Conservation (phyloP, 2,329 filamentous ascomycete genomes). For the Hysterium pulicare region DNA sequence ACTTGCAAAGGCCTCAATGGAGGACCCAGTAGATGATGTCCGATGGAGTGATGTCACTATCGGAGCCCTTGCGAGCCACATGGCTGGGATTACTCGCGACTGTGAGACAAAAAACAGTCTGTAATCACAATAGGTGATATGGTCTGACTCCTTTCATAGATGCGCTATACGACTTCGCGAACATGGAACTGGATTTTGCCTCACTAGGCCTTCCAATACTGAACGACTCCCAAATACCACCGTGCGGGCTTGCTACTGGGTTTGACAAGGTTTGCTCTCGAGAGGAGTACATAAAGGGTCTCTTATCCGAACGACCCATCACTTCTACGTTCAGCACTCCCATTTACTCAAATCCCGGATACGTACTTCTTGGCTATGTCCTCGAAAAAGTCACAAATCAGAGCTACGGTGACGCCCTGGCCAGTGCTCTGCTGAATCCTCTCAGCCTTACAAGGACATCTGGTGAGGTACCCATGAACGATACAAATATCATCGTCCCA, state of each 20-base stretch:
- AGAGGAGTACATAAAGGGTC: slow-evolving; percentile 26
- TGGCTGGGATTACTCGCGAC: slow-evolving; percentile 23
- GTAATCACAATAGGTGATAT: slow-evolving; percentile 45
- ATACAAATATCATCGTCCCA: slow-evolving; percentile 21
- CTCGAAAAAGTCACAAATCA: slow-evolving; percentile 35
- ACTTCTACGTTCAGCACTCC: slow-evolving; percentile 22
- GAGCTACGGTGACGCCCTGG: slow-evolving; percentile 27
- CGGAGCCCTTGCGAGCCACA: slow-evolving; percentile 15
- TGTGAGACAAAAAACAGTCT: slow-evolving; percentile 33
- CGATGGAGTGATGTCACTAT: slow-evolving; percentile 17
- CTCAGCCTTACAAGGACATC: slow-evolving; percentile 36
- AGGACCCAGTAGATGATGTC: slow-evolving; percentile 18
- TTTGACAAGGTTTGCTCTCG: slow-evolving; percentile 11
- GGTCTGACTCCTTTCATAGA: slow-evolving; percentile 41
- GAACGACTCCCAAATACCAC: slow-evolving; percentile 11
- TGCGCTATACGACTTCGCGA: slow-evolving; percentile 36
- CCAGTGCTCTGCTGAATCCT: slow-evolving; percentile 31
- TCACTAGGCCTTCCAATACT: slow-evolving; percentile 16
- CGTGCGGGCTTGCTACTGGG: slow-evolving; percentile 20
- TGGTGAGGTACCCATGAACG: slow-evolving; percentile 14
- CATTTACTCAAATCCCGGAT: slow-evolving; percentile 31
- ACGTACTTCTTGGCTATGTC: slow-evolving; percentile 29
- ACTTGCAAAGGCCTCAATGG: slow-evolving; percentile 10
- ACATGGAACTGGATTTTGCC: slow-evolving; percentile 18
- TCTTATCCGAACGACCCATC: slow-evolving; percentile 20